Evolutionary conservation across 495 filamentous ascomycete species (phyloP).

Genomic region (Penicillium pancosmium): DNA sequence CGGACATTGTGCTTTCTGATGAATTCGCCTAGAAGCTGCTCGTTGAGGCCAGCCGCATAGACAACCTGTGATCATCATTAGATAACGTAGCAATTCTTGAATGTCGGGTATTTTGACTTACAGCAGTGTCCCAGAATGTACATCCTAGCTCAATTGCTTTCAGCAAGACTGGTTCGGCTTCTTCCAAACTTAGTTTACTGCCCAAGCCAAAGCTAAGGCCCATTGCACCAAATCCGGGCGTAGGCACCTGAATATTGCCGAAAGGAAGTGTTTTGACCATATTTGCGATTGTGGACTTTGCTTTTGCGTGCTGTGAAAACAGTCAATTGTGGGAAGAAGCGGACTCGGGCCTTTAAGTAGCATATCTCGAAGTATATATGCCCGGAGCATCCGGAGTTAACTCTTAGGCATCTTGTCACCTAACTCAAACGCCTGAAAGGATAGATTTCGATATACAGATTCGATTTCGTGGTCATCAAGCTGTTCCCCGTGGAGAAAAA

Average conservation of each 20-base stretch:
- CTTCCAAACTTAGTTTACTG: constrained; percentile 41
- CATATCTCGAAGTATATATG: not conserved
- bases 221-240: constrained; percentile 52
- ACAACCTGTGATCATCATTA: constrained; percentile 39
- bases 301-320: not conserved
- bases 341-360: not conserved
- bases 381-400: not conserved
- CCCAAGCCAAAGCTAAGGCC: constrained; percentile 48
- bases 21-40: constrained; percentile 55
- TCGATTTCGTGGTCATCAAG: no score
- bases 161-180: constrained; percentile 53
- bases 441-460: not conserved
- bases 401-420: not conserved
- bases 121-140: constrained; percentile 58
- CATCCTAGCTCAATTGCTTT: constrained; percentile 55
- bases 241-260: constrained; percentile 39
- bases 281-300: constrained; percentile 14
- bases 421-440: not conserved
- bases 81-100: not conserved
- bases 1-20: constrained; percentile 55
- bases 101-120: constrained; percentile 15
- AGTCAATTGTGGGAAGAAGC: not conserved
- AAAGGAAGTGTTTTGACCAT: constrained; percentile 51
- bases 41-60: constrained; percentile 51
- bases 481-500: not conserved